Evolutionary conservation across 768 basidiomycete species (phyloP).

Genomic region (Serpula lacrymans): DNA sequence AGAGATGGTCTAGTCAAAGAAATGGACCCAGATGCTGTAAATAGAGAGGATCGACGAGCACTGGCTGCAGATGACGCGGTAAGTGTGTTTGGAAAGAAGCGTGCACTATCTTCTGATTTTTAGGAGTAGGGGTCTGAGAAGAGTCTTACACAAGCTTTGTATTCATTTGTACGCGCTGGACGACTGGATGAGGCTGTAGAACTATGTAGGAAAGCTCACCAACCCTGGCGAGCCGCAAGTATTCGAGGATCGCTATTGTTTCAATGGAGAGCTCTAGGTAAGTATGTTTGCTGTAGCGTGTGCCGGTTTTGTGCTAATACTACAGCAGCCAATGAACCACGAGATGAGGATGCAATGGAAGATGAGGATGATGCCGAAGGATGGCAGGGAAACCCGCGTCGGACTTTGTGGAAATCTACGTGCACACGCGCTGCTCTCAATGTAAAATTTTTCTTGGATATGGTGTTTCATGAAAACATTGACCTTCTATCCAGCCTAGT

Average conservation of each 20-base stretch:
- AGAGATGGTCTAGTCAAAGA: constrained; percentile 54
- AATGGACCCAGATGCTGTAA: constrained; percentile 81
- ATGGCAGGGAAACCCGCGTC: constrained; percentile 73
- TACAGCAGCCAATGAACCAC: constrained; percentile 44
- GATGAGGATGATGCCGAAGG: constrained; percentile 40
- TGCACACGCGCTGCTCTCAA: constrained; percentile 79
- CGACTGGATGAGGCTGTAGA: constrained; percentile 80
- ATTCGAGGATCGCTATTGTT: constrained; percentile 82
- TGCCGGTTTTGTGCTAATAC: constrained; percentile 28
- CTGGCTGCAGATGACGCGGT: constrained; percentile 80
- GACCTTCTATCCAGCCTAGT: constrained; percentile 35
- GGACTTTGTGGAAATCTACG: constrained; percentile 84
- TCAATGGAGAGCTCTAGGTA: constrained; percentile 70
- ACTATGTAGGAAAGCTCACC: constrained; percentile 75
- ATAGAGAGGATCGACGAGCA: constrained; percentile 51
- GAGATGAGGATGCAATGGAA: constrained; percentile 45
- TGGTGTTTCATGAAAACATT: not conserved
- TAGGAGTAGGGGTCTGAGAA: constrained; percentile 73
- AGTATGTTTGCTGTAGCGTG: constrained; percentile 16
- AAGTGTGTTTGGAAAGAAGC: constrained; percentile 21
- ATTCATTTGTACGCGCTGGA: constrained; percentile 82
- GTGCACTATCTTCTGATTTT: not conserved
- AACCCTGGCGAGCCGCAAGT: constrained; percentile 90
- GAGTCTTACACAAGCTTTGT: constrained; percentile 70
- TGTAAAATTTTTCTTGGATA: constrained; percentile 39